Percentiles rank a stretch among this genome's conserved stretches.
These are phyloP conservation scores for Petunia secreta DNA, from an alignment of 257 asterid genomes.

Conservation along the genomic window DNA sequence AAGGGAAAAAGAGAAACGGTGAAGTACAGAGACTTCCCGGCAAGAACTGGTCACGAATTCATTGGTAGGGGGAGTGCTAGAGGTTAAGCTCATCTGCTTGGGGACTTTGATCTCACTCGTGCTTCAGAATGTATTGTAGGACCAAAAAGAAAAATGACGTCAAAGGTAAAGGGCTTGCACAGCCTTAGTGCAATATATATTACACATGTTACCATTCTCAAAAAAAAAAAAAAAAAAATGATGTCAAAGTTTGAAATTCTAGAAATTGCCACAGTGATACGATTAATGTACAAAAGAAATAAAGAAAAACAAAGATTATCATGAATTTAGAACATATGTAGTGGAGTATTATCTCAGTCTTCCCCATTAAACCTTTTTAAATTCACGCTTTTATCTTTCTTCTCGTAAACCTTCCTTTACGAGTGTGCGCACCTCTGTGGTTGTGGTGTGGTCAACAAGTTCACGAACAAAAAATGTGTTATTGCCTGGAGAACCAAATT, in stretches of 20 bases:
- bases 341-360: not conserved
- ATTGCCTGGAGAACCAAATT: not conserved
- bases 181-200: too few relatives aligned
- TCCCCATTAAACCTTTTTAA: too few relatives aligned
- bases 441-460: too few relatives aligned
- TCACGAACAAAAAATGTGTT: not conserved
- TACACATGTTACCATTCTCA: too few relatives aligned
- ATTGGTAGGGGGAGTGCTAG: not conserved
- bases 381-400: too few relatives aligned
- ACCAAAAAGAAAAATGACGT: slow-evolving; percentile 7
- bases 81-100: not conserved
- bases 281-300: not conserved
- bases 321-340: not conserved
- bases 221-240: too few relatives aligned
- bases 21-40: not conserved
- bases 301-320: not conserved
- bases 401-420: too few relatives aligned
- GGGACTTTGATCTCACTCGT: slow-evolving; percentile 7
- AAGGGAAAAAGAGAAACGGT: not conserved
- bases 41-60: not conserved
- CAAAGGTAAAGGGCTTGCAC: too few relatives aligned
- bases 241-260: not conserved
- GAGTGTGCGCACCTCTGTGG: too few relatives aligned
- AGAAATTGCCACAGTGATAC: not conserved
- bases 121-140: not conserved